Base-by-base conservation (phyloP, 176 grass and related monocot species). In the Raddia distichophylla region DNA sequence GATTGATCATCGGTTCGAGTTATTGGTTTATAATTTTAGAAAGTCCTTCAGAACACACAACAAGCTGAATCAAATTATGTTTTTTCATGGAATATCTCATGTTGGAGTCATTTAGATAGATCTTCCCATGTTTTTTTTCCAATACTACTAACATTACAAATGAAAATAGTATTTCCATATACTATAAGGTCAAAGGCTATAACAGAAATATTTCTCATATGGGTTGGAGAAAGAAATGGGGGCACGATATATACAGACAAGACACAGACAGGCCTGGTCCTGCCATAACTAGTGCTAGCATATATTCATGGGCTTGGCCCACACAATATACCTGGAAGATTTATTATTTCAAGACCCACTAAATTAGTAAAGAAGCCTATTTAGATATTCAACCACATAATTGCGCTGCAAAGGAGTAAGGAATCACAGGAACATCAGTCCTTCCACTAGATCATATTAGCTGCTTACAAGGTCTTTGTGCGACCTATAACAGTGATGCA, bases 331-430 rank as follows among this genome's bases (percentile, higher is more conserved):
- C 34, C 43, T 3, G 77, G 53, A 52, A 57, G 18, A 57, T 67
- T 80, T 68, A 56, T 43, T 10, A 42, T 43, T 74, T 3, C 33
- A 67, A 67, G 12, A 7, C 35, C 50, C 77, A 56, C 33, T 80
- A 56, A 56, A 57, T 8, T 7, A 45, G 35, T 57, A 57, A 57
- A 13, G 9, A 15, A 46, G 2, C 51, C 51, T 45, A 57, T 68
- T 57, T 68, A 44, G 34, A 43, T n/a, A 35, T 7, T n/a, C 18
- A 56, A 56, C 19, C 1, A 3, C 34, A 79, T 53, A 72, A 6
- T 14, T 79, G 2, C 77, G 67, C 50, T 56, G 63, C 63, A 67
- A 79, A 49, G 49, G 51, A 79, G 34, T 37, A 79, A 35, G 49
- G 51, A 79, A 18, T 37, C 35, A 43, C 22, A 2, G 34, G 64